Evolutionary conservation across 176 grass and related monocot species (phyloP).

Genomic region (Avena insularis): DNA sequence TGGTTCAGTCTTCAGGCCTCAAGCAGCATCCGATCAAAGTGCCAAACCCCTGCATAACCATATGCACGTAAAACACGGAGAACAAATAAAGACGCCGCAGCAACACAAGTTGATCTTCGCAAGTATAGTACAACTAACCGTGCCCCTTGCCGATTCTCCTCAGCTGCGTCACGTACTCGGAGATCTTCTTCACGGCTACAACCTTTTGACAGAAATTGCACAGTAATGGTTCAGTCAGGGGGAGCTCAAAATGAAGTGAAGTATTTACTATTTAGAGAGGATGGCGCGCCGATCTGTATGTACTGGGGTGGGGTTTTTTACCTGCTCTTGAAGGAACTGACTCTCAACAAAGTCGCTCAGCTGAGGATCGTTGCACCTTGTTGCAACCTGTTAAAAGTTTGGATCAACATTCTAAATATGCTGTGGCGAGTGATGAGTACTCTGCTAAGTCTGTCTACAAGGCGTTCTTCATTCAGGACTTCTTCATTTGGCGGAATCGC

Average conservation of each 20-base stretch:
- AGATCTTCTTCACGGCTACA: slow-evolving; percentile 6
- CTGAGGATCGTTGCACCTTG: slow-evolving; percentile 30
- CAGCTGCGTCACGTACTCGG: slow-evolving; percentile 3
- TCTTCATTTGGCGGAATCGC: background rate
- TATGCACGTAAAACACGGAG: background rate
- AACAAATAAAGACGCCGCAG: background rate
- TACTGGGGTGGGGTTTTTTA: background rate
- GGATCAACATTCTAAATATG: background rate
- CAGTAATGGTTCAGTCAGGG: background rate
- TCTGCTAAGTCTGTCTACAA: no score
- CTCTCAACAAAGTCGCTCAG: slow-evolving; percentile 24
- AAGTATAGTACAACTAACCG: background rate
- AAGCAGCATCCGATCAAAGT: slow-evolving; percentile 33
- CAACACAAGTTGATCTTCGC: background rate
- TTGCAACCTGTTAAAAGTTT: slow-evolving; percentile 14
- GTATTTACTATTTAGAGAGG: background rate
- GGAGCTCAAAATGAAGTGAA: background rate
- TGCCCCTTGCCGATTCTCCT: slow-evolving; percentile 31
- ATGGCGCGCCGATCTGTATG: background rate
- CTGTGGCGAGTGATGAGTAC: no score
- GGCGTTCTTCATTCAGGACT: no score
- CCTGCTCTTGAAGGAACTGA: slow-evolving; percentile 25
- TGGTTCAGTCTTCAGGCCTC: background rate
- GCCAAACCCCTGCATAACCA: slow-evolving; percentile 14
- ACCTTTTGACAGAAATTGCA: slow-evolving; percentile 3